phyloP scores from a whole-genome alignment of 2,329 filamentous ascomycete species.

The Monosporascus sp. region DNA sequence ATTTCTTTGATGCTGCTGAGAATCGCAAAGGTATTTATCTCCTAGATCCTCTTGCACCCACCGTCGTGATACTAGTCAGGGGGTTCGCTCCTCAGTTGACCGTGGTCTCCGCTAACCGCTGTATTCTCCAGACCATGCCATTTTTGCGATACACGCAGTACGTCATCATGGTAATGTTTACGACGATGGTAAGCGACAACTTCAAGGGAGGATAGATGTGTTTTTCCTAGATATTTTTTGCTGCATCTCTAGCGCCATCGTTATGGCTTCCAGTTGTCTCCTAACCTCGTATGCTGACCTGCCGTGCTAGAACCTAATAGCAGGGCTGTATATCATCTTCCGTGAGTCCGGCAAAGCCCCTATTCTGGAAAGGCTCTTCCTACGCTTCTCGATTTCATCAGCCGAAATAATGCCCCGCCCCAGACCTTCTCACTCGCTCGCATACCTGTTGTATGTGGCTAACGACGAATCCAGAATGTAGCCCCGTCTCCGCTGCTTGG shows the following conservation, averaged over 20 bases:
- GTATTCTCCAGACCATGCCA: background rate
- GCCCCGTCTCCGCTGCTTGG: slow-evolving; percentile 12
- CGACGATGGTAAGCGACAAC: slow-evolving; percentile 4
- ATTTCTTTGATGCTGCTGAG: slow-evolving; percentile 11
- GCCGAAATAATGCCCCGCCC: too few species aligned
- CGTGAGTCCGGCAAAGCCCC: background rate
- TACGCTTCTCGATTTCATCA: background rate
- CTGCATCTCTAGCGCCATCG: background rate
- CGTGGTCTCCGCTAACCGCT: too few species aligned
- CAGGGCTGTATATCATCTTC: slow-evolving; percentile 15
- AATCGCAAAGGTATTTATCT: slow-evolving; percentile 5
- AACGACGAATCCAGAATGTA: slow-evolving; percentile 1
- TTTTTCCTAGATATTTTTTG: background rate
- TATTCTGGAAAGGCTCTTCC: background rate
- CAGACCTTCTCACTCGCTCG: too few species aligned
- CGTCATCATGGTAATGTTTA: slow-evolving; percentile 11
- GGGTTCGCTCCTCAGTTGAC: background rate
- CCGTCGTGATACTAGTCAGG: background rate
- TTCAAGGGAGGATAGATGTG: background rate
- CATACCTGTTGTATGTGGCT: background rate
- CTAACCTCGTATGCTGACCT: background rate
- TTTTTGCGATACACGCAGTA: slow-evolving; percentile 7
- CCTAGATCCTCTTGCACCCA: background rate
- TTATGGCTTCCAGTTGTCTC: background rate
- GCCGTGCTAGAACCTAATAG: slow-evolving; percentile 7